A percentile compares a stretch with the other conserved stretches of the same genome.
Evolutionary conservation across 768 basidiomycete genomes (phyloP).

Genomic region (Paxillus rubicundulus): DNA sequence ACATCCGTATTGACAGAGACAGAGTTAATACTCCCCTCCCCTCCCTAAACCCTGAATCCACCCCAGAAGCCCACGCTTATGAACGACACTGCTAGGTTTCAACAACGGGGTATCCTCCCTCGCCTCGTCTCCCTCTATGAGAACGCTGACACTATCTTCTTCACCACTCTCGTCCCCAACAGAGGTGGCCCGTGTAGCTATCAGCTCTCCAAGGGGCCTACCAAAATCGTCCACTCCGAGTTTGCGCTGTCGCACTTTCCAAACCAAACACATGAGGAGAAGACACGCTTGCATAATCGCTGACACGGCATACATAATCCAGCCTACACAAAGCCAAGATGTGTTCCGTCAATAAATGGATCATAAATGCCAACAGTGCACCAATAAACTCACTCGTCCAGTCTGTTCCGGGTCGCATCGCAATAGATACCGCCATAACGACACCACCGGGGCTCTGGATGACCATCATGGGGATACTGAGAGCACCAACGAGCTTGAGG

Average conservation of each 20-base stretch:
- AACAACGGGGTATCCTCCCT: constrained; percentile 24
- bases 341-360: neutral
- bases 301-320: constrained; percentile 78
- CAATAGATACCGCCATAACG: constrained; percentile 83
- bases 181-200: neutral
- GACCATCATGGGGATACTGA: constrained; percentile 94
- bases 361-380: neutral
- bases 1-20: no score
- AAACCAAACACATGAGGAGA: constrained; percentile 80
- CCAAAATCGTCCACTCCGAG: constrained; percentile 91
- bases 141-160: constrained; percentile 14
- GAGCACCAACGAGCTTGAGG: constrained; percentile 80
- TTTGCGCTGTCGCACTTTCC: constrained; percentile 74
- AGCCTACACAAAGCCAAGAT: constrained; percentile 44
- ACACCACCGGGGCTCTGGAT: constrained; percentile 91
- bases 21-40: constrained; percentile 1
- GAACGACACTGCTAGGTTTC: constrained; percentile 20
- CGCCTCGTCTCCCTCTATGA: constrained; percentile 18
- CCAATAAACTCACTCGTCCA: constrained; percentile 65
- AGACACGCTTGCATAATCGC: constrained; percentile 83
- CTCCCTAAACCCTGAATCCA: constrained; percentile 23
- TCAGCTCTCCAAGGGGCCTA: constrained; percentile 37
- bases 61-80: constrained; percentile 19
- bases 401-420: constrained; percentile 73
- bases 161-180: constrained; percentile 1